Evolutionary conservation across 441 rosid species (phyloP).

Genomic region (Rhodomyrtus psidioides): DNA sequence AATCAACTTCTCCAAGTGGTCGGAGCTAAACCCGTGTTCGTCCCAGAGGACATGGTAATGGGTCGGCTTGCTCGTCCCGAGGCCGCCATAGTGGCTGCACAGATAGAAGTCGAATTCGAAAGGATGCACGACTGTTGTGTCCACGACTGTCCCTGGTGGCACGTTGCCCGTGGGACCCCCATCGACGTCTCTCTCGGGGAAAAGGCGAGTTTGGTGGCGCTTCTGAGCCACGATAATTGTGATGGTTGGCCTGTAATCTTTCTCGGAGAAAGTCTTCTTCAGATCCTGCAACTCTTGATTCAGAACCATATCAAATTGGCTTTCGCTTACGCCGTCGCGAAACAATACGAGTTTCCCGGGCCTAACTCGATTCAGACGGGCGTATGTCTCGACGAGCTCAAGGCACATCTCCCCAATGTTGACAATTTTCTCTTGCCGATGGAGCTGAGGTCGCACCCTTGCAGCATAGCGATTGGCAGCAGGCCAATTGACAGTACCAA

Average conservation of each 20-base stretch:
- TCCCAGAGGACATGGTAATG: slow-evolving; percentile 76
- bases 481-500: slow-evolving; percentile 73
- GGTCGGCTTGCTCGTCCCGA: slow-evolving; percentile 79
- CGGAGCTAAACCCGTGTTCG: slow-evolving; percentile 49
- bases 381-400: slow-evolving; percentile 47
- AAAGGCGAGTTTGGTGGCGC: slow-evolving; percentile 77
- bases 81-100: slow-evolving; percentile 66
- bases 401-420: slow-evolving; percentile 55
- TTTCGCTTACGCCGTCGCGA: slow-evolving; percentile 84
- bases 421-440: slow-evolving; percentile 44
- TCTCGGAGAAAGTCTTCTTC: slow-evolving; percentile 27
- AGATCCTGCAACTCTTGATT: slow-evolving; percentile 54
- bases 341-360: slow-evolving; percentile 60
- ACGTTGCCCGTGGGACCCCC: slow-evolving; percentile 39
- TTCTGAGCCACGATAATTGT: slow-evolving; percentile 72
- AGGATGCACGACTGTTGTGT: slow-evolving; percentile 56
- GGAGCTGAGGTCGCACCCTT: slow-evolving; percentile 47
- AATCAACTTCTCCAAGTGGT: slow-evolving; percentile 56
- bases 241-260: slow-evolving; percentile 41
- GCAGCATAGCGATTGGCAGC: slow-evolving; percentile 69
- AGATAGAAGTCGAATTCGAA: slow-evolving; percentile 70
- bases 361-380: slow-evolving; percentile 19
- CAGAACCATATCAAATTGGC: slow-evolving; percentile 85
- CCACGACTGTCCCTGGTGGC: slow-evolving; percentile 74
- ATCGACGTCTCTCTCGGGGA: slow-evolving; percentile 26